These are phyloP conservation scores for Kitagawia praeruptora DNA, from an alignment of 129 eudicot genomes.

Conservation along the genomic window DNA sequence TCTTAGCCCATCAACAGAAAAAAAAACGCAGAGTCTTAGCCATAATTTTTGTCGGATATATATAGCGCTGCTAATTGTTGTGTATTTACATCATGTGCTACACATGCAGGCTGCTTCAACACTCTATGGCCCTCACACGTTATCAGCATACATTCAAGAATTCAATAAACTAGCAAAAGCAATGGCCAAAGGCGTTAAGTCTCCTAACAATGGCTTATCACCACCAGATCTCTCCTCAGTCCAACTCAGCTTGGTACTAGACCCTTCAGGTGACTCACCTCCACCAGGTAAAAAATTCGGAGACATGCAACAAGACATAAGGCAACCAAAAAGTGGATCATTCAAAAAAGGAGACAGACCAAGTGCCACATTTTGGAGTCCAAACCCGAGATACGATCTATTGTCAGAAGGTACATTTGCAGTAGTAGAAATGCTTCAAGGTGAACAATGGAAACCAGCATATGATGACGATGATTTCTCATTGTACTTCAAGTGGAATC, in stretches of 20 bases:
- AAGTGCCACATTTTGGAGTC: constrained; percentile 49
- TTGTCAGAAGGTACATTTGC: constrained; percentile 62
- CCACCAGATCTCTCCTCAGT: constrained; percentile 58
- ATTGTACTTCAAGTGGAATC: constrained; percentile 11
- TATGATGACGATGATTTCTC: constrained; percentile 52
- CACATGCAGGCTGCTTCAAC: constrained; percentile 55
- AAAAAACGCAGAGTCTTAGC: no score
- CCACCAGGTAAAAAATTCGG: constrained; percentile 58
- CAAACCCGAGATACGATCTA: constrained; percentile 54
- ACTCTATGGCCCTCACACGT: constrained; percentile 58
- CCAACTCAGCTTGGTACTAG: constrained; percentile 33
- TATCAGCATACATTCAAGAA: constrained; percentile 66
- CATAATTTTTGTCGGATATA: background rate
- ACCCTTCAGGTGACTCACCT: constrained; percentile 48
- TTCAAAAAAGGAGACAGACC: constrained; percentile 32
- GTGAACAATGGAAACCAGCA: constrained; percentile 35
- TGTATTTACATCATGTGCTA: background rate
- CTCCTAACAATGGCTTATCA: constrained; percentile 26
- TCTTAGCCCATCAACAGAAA: background rate
- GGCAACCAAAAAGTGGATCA: background rate
- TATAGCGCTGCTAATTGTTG: background rate
- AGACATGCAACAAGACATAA: constrained; percentile 40
- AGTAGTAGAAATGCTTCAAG: constrained; percentile 54
- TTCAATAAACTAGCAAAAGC: constrained; percentile 59
- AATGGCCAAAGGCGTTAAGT: constrained; percentile 36